Percentiles rank a stretch among this genome's conserved stretches.
These are phyloP conservation scores for Colletotrichum euphorbiae DNA, from an alignment of 2,329 filamentous ascomycete species.

Conservation along the genomic window DNA sequence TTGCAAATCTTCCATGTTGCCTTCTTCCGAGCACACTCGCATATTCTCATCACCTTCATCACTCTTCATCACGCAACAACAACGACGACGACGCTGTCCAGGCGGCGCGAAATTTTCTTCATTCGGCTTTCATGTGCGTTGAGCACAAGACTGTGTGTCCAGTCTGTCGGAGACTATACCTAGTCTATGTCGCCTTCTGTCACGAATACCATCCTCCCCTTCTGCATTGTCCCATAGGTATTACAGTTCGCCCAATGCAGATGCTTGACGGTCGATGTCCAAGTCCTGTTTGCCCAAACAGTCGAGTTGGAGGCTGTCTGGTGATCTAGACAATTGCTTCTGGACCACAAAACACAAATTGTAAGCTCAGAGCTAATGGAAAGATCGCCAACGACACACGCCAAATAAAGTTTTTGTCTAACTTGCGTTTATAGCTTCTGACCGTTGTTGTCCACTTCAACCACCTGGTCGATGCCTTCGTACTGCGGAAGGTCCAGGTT, in stretches of 20 bases:
- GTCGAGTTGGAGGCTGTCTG: conserved; percentile 64
- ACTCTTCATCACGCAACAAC: conserved; percentile 5
- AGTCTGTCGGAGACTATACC: conserved; percentile 70
- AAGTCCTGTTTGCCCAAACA: conserved; percentile 71
- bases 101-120: conserved; percentile 10
- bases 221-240: conserved; percentile 60
- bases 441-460: conserved; percentile 72
- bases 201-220: conserved; percentile 61
- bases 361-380: background rate
- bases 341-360: conserved; percentile 2
- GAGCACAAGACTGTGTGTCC: conserved; percentile 68
- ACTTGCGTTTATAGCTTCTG: conserved; percentile 62
- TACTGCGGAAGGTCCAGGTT: conserved; percentile 85
- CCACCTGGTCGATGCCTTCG: conserved; percentile 87
- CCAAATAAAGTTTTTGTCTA: conserved; percentile 25
- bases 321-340: conserved; percentile 57
- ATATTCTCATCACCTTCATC: background rate
- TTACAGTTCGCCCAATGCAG: conserved; percentile 51
- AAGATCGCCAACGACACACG: conserved; percentile 41
- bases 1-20: conserved; percentile 36
- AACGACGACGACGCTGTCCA: conserved; percentile 6
- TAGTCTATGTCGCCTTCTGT: conserved; percentile 70
- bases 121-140: conserved; percentile 66
- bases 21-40: conserved; percentile 10
- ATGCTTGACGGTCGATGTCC: conserved; percentile 68